Base-by-base conservation (phyloP, 2,329 filamentous ascomycete genomes). In the Fusarium xylarioides region DNA sequence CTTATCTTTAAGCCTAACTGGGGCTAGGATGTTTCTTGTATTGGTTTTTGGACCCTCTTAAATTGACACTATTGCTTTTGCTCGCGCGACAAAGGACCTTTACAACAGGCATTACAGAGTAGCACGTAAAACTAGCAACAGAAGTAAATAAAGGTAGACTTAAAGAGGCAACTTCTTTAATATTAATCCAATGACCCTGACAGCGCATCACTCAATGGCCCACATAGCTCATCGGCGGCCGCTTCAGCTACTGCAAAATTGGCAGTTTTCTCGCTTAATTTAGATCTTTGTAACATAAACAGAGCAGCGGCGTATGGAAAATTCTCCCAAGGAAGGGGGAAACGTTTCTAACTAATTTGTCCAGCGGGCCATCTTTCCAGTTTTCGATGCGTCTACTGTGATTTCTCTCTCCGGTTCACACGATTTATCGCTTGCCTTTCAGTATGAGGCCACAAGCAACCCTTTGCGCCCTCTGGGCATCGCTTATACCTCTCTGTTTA, bases 321-420 rank as follows among this genome's bases (percentile, higher is more conserved):
- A 10, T 14, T 46, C 12, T 12, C 7, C 7, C 10, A 16, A n/a
- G 19, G 44, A n/a, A 21, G 9, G 26, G 10, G 19, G 14, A 5
- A 11, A 8, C 14, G 28, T 4, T 3, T 5, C 15, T 7, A 2
- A 3, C 18, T 11, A 15, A 15, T 7, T 4, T 4, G 2, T 10
- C 4, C n/a, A 5, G 14, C 26, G 11, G 6, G 5, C 7, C 3
- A 10, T 32, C 19, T 30, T 18, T 0, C 2, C 21, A 12, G 15
- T 14, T 0, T n/a, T 32, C 1, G 21, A 49, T 18, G 5, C 2
- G 4, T 18, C 28, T 18, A 12, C 15, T 11, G 7, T 4, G 12
- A 18, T 2, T 32, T n/a, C 9, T 32, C 28, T 32, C 28, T 3
- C 2, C 7, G 19, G 2, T 9, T 16, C 4, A 6, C 28, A 30